phyloP scores from a whole-genome alignment of 2,329 filamentous ascomycete genomes.

The Stagonosporopsis vannaccii region DNA sequence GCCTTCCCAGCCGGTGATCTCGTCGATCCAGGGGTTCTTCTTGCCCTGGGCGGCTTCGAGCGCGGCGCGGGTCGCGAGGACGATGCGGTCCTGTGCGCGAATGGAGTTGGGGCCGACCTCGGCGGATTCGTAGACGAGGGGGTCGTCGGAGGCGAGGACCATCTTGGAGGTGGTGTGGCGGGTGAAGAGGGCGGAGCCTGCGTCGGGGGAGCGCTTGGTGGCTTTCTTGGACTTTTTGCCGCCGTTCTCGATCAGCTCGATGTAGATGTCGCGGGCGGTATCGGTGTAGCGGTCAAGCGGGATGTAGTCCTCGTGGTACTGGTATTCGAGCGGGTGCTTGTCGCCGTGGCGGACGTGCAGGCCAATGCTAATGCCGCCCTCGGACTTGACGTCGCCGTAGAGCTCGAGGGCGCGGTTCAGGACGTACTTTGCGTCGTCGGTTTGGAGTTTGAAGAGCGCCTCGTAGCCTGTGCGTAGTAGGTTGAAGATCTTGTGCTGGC shows the following conservation, averaged over 20 bases:
- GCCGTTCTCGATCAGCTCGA: constrained; percentile 53
- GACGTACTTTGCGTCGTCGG: constrained; percentile 72
- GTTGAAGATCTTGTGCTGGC: constrained; percentile 69
- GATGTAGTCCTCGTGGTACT: constrained; percentile 80
- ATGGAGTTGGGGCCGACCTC: constrained; percentile 64
- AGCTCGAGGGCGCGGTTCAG: constrained; percentile 65
- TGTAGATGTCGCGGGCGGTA: constrained; percentile 62
- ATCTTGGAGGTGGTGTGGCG: constrained; percentile 53
- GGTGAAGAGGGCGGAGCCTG: constrained; percentile 23
- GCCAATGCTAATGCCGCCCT: constrained; percentile 67
- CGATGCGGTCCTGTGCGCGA: constrained; percentile 78
- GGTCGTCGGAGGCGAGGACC: constrained; percentile 82
- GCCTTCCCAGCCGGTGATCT: constrained; percentile 85
- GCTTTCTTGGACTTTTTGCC: constrained; percentile 45
- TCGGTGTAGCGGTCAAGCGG: constrained; percentile 73
- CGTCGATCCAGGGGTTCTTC: constrained; percentile 68
- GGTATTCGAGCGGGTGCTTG: constrained; percentile 75
- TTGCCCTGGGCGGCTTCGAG: constrained; percentile 50
- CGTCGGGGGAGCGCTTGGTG: constrained; percentile 1
- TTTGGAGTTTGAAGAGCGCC: constrained; percentile 73
- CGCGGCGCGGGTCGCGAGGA: constrained; percentile 71
- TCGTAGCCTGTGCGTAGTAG: constrained; percentile 75
- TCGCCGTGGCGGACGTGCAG: constrained; percentile 84
- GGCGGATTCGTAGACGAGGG: constrained; percentile 71
- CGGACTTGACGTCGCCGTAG: constrained; percentile 53